Percentiles rank a stretch among this genome's conserved stretches.
phyloP scores from a whole-genome alignment of 75 land plant species.

The Azolla pinnata region DNA sequence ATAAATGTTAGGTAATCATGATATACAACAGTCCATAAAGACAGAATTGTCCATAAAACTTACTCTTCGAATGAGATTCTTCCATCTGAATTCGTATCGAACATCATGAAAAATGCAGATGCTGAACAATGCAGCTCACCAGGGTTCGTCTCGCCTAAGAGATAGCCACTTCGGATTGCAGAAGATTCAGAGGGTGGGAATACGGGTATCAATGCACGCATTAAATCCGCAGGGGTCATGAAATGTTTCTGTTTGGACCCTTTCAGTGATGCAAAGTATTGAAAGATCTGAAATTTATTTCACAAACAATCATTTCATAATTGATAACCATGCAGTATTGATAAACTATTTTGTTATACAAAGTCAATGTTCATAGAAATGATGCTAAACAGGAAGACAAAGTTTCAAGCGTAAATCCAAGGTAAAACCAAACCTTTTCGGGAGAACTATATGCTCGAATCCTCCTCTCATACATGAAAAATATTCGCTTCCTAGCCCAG shows the following conservation, averaged over 20 bases:
- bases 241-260: conserved; percentile 42
- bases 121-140: conserved; percentile 70
- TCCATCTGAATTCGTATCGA: conserved; percentile 81
- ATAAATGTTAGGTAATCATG: no score
- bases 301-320: background rate
- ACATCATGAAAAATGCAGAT: conserved; percentile 74
- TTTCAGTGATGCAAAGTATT: conserved; percentile 68
- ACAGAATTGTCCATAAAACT: conserved; percentile 13
- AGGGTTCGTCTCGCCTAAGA: conserved; percentile 61
- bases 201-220: conserved; percentile 90
- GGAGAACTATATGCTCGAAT: conserved; percentile 29
- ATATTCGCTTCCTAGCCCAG: conserved; percentile 17
- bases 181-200: conserved; percentile 85
- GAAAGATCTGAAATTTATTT: conserved; percentile 53
- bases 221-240: conserved; percentile 79
- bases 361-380: no score
- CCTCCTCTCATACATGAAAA: conserved; percentile 31
- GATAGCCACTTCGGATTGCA: conserved; percentile 52
- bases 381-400: background rate
- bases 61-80: conserved; percentile 85
- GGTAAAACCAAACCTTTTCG: conserved; percentile 34
- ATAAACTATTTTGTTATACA: no score
- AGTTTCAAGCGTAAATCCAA: background rate
- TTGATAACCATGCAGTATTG: no score
- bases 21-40: background rate